phyloP scores from a whole-genome alignment of 768 basidiomycete genomes.

The Leucocoprinus leucothites region DNA sequence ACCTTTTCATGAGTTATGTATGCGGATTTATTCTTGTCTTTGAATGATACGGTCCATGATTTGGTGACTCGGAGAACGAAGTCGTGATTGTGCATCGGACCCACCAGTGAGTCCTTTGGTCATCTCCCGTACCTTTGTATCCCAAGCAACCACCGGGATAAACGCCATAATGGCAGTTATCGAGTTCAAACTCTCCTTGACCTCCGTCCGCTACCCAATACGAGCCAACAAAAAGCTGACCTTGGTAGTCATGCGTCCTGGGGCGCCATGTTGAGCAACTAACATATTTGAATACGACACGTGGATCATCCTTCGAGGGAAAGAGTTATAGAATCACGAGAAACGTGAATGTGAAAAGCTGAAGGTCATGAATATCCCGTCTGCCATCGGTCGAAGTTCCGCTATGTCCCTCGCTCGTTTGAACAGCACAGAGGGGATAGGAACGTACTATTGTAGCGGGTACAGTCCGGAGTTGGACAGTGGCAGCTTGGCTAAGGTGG shows the following conservation, averaged over 20 bases:
- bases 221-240: neutral
- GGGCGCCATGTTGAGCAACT: neutral
- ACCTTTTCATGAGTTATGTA: too few relatives aligned
- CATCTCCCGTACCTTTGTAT: slow-evolving; percentile 16
- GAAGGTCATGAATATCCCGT: too few relatives aligned
- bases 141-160: slow-evolving; percentile 19
- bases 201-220: slow-evolving; percentile 10
- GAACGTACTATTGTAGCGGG: neutral
- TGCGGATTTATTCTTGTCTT: too few relatives aligned
- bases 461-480: neutral
- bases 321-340: neutral
- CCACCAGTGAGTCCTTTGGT: too few relatives aligned
- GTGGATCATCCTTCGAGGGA: neutral
- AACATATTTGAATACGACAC: neutral
- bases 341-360: too few relatives aligned
- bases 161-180: slow-evolving; percentile 18
- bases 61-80: too few relatives aligned
- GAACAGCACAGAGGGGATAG: neutral
- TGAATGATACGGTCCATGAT: too few relatives aligned
- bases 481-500: neutral
- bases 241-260: neutral
- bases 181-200: slow-evolving; percentile 17
- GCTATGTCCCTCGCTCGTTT: neutral
- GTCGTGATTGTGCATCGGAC: too few relatives aligned
- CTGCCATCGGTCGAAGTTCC: neutral